These are phyloP conservation scores for Lagenidium sp. DNA, from an alignment of 352 stramenopile species.

Conservation along the genomic window DNA sequence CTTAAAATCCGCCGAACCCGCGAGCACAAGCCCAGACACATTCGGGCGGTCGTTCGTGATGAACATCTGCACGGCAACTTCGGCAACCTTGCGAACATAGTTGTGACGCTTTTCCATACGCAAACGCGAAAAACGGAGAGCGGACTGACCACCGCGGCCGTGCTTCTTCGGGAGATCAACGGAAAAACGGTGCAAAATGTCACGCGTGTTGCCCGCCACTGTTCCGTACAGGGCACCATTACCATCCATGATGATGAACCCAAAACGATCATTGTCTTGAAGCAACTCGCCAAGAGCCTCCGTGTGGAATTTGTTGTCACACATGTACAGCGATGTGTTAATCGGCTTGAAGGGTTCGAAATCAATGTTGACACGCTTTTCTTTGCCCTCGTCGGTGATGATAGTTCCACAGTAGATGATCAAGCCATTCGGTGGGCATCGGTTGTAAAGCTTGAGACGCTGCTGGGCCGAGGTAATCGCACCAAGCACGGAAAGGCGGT, in stretches of 20 bases:
- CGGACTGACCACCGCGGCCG: conserved; percentile 98
- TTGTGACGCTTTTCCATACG: conserved; percentile 99
- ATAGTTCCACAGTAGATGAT: conserved; percentile 99
- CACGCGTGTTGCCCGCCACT: conserved; percentile 90
- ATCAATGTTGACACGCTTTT: conserved; percentile 99
- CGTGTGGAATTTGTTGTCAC: conserved; percentile 99
- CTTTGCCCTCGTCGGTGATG: conserved; percentile 98
- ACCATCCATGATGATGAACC: conserved; percentile 99
- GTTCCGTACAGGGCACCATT: conserved; percentile 98
- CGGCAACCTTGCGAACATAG: conserved; percentile 98
- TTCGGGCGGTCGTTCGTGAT: conserved; percentile 98
- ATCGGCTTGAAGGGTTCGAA: conserved; percentile 99
- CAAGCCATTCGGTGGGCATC: conserved; percentile 94
- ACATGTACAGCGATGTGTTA: conserved; percentile 99
- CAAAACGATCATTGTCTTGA: conserved; percentile 99
- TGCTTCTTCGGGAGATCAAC: conserved; percentile 99
- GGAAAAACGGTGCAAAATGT: conserved; percentile 93
- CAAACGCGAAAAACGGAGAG: conserved; percentile 98
- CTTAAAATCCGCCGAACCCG: conserved; percentile 99
- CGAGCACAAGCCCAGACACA: conserved; percentile 96
- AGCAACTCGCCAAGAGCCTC: conserved; percentile 97
- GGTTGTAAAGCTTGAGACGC: conserved; percentile 98
- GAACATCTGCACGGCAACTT: conserved; percentile 98
- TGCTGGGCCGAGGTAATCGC: conserved; percentile 99
- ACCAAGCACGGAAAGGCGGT: conserved; percentile 95